Percentiles rank a stretch among this genome's conserved stretches.
These are phyloP conservation scores for Trichoderma asperellum DNA, from an alignment of 2,329 filamentous ascomycete genomes.

Conservation along the genomic window DNA sequence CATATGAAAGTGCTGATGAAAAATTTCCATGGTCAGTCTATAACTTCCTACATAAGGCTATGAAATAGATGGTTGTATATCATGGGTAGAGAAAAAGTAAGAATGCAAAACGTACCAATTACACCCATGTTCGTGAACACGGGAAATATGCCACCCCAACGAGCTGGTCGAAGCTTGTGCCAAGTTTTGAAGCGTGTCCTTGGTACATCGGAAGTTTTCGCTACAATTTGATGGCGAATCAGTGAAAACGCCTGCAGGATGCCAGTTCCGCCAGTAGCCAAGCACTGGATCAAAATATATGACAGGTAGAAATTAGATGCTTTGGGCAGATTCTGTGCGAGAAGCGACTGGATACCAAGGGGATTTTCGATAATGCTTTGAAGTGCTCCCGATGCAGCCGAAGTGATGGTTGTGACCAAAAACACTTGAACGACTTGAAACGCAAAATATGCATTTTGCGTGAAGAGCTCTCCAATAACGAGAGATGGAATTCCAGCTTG, in stretches of 20 bases:
- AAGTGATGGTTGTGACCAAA: slow-evolving; percentile 80
- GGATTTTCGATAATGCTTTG: slow-evolving; percentile 67
- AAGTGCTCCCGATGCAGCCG: slow-evolving; percentile 74
- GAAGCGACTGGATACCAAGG: slow-evolving; percentile 60
- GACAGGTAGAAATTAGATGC: slow-evolving; percentile 92
- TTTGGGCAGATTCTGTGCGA: slow-evolving; percentile 76
- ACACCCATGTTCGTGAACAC: slow-evolving; percentile 80
- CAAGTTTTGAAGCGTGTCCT: slow-evolving; percentile 79
- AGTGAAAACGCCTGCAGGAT: slow-evolving; percentile 74
- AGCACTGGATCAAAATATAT: slow-evolving; percentile 91
- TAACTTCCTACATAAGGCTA: neutral
- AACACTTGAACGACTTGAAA: slow-evolving; percentile 94
- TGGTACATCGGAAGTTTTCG: slow-evolving; percentile 76
- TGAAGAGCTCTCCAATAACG: slow-evolving; percentile 82
- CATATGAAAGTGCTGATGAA: slow-evolving; percentile 73
- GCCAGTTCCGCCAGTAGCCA: slow-evolving; percentile 75
- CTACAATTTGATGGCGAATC: slow-evolving; percentile 59
- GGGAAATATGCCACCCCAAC: slow-evolving; percentile 83
- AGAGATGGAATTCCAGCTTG: slow-evolving; percentile 78
- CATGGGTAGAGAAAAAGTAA: neutral
- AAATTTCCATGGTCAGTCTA: neutral
- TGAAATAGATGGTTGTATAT: neutral
- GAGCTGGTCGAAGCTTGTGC: slow-evolving; percentile 71
- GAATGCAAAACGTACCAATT: slow-evolving; percentile 61
- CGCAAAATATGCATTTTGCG: slow-evolving; percentile 87